phyloP scores from a whole-genome alignment of 345 rosid genomes.

The Salix koriyanagi region DNA sequence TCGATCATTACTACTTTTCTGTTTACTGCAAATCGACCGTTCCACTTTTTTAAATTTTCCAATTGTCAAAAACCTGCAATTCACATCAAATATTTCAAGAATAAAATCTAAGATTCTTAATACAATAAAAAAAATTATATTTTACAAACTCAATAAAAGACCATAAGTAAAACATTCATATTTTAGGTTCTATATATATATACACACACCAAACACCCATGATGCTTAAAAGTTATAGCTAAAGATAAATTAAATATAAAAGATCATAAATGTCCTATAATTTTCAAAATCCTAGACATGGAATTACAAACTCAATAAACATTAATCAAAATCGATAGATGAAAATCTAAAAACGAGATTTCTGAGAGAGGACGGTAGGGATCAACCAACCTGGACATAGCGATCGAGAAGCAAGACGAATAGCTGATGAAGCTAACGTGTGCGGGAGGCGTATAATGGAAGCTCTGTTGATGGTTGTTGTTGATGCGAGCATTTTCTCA shows the following conservation, averaged over 20 bases:
- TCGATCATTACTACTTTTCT: constrained; percentile 10
- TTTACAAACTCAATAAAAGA: not conserved
- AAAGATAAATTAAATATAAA: not conserved
- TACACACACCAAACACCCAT: not conserved
- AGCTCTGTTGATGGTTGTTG: not conserved
- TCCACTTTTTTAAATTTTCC: constrained; percentile 37
- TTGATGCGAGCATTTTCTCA: constrained; percentile 46
- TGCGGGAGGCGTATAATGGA: constrained; percentile 2
- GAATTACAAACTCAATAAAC: not conserved
- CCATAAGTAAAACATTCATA: too few relatives aligned
- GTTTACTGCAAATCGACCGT: constrained; percentile 27
- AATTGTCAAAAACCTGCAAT: constrained; percentile 56
- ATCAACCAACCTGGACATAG: constrained; percentile 54
- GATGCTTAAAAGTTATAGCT: not conserved
- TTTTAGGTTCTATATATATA: not conserved
- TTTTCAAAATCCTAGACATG: not conserved
- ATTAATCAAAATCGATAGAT: not conserved
- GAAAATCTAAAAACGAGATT: too few relatives aligned
- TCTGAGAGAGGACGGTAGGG: not conserved
- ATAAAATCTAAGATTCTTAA: not conserved
- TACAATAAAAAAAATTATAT: not conserved
- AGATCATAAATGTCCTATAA: not conserved
- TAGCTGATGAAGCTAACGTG: constrained; percentile 17
- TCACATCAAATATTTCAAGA: not conserved
- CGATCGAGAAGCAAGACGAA: constrained; percentile 15